Evolutionary conservation across 2,329 filamentous ascomycete genomes (phyloP), one percentile per base, ranked within the genome.

Genomic region (Neophaeococcomyces aloes): DNA sequence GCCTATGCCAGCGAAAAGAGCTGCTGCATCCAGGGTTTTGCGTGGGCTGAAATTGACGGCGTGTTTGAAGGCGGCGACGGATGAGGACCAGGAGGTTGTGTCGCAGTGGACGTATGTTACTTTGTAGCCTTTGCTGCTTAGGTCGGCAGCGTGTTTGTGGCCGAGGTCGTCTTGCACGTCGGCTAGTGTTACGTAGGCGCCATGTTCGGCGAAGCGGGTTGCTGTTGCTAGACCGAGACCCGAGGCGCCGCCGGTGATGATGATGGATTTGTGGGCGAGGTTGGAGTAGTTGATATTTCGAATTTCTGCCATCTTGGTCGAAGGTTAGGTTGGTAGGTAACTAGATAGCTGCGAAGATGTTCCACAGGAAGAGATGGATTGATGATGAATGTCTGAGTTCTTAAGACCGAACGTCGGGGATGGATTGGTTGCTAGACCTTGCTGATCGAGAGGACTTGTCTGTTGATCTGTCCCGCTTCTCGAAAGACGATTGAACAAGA

Each of bases 21-120:
- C 51, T 3, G 57, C 52, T 8, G 42, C 45, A 14, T 53, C 51
- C n/a, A 56, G 50, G 27, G 29, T 42, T 1, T 48, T 48, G n/a
- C 44, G 66, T 0, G 68, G 69, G 47, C 74, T 78, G 43, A 75
- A 61, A 41, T 65, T 63, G 29, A 68, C 64, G 2, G 78, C 78
- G 42, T 69, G 61, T 34, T 74, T 72, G 66, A 84, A 85, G 42
- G 83, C 67, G 21, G 69, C 63, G 35, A 78, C 73, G 56, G 83
- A 79, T 4, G 72, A 75, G 33, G 75, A 63, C 77, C 78, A 84
- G 49, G 72, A 66, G 1, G 75, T 76, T 7, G 84, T 79, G 61
- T 84, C 74, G 65, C 76, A 80, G 53, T 72, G 66, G 40, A 77
- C 62, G 29, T 37, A 44, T 15, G 33, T 49, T 11, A 44, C 47